Conservation (phyloP, 2,329 filamentous ascomycete species). For the Cercospora nicotianae region DNA sequence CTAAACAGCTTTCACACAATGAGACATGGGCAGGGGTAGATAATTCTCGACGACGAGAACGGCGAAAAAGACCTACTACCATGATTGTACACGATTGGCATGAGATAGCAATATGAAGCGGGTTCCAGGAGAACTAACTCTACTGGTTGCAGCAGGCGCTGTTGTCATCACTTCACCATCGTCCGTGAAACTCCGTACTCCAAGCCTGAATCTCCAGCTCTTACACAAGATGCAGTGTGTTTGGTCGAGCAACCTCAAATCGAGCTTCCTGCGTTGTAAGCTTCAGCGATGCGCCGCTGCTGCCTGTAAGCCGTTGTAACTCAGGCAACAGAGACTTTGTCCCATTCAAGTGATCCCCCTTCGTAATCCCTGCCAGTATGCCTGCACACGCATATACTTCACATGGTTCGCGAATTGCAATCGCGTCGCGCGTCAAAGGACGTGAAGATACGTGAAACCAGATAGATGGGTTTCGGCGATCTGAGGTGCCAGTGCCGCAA, state of each 20-base stretch:
- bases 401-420: conserved; percentile 6
- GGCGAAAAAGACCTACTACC: background rate
- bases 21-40: background rate
- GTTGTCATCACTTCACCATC: too few species aligned
- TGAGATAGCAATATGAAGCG: background rate
- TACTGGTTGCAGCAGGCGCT: too few species aligned
- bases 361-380: background rate
- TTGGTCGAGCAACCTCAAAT: background rate
- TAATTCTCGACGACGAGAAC: background rate
- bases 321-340: background rate
- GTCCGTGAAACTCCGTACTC: background rate
- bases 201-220: background rate
- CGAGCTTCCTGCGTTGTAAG: background rate
- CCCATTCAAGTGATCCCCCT: background rate
- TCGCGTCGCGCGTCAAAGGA: background rate
- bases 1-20: background rate
- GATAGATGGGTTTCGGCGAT: background rate
- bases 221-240: background rate
- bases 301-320: background rate
- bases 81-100: background rate
- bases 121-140: background rate
- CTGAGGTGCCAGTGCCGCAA: background rate
- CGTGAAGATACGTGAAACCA: conserved; percentile 5
- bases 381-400: conserved; percentile 5
- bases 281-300: background rate